Evolutionary conservation across 2,329 filamentous ascomycete genomes (phyloP).

Genomic region (Nothophoma quercina): DNA sequence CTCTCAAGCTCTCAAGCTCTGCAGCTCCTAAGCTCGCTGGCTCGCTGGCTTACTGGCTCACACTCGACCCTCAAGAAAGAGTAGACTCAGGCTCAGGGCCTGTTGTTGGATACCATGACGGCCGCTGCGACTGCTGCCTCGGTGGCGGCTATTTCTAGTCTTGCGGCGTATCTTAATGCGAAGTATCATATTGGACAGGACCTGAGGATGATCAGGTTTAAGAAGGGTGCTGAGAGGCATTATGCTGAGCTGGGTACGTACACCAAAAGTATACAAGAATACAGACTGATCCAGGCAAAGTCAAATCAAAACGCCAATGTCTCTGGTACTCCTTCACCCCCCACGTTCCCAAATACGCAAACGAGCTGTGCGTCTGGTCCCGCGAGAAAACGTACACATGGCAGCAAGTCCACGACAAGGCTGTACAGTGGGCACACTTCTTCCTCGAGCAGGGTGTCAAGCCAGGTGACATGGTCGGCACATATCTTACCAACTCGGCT

Average conservation of each 20-base stretch:
- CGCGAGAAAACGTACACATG: conserved; percentile 58
- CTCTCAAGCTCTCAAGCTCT: no score
- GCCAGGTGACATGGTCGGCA: conserved; percentile 67
- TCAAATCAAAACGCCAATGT: conserved; percentile 48
- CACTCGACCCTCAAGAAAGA: background rate
- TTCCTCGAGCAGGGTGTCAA: conserved; percentile 61
- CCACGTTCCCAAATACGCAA: conserved; percentile 40
- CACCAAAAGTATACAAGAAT: no score
- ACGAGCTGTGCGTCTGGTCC: conserved; percentile 70
- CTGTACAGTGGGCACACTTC: conserved; percentile 41
- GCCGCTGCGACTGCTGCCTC: conserved; percentile 35
- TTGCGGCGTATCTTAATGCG: conserved; percentile 69
- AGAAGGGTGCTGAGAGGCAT: conserved; percentile 47
- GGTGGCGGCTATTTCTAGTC: conserved; percentile 43
- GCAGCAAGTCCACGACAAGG: conserved; percentile 38
- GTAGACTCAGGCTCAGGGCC: background rate
- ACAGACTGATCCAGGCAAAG: conserved; percentile 38
- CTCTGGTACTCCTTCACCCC: conserved; percentile 41
- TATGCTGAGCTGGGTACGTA: conserved; percentile 41
- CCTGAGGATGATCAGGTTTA: conserved; percentile 54
- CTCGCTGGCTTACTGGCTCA: no score
- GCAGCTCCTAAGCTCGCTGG: no score
- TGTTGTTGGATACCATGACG: conserved; percentile 23
- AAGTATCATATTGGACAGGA: conserved; percentile 73
- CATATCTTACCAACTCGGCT: conserved; percentile 71